phyloP scores from a whole-genome alignment of 2,329 filamentous ascomycete genomes.

The Beauveria asiatica region DNA sequence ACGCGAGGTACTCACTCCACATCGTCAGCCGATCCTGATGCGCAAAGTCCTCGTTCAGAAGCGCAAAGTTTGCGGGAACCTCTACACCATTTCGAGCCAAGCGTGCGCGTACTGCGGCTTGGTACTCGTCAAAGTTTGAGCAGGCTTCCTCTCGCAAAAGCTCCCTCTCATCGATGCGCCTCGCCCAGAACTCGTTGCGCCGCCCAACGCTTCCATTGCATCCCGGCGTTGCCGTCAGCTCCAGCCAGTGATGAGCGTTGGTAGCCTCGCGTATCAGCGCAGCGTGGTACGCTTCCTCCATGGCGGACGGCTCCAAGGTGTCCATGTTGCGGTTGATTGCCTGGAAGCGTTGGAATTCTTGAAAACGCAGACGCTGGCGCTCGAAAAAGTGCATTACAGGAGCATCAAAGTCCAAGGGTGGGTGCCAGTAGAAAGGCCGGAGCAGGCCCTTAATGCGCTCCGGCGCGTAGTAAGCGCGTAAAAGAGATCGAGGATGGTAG shows the following conservation, averaged over 20 bases:
- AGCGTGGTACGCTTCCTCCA: conserved; percentile 44
- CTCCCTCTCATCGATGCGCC: not conserved
- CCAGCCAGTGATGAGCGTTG: not conserved
- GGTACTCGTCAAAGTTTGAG: not conserved
- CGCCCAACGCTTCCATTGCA: not conserved
- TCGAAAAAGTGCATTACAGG: not conserved
- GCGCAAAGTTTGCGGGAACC: not conserved
- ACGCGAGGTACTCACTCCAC: conserved; percentile 27
- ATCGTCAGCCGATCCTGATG: conserved; percentile 22
- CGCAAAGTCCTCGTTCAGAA: not conserved
- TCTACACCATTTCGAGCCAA: not conserved
- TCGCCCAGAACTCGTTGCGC: not conserved
- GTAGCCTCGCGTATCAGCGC: not conserved
- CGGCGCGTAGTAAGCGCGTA: not conserved
- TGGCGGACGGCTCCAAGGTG: conserved; percentile 67
- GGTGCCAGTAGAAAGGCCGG: not conserved
- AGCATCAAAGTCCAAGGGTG: not conserved
- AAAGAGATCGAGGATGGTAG: not conserved
- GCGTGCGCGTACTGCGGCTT: not conserved
- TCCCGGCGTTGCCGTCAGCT: not conserved
- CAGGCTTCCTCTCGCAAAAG: not conserved
- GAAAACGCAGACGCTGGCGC: not conserved
- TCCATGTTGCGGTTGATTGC: conserved; percentile 33
- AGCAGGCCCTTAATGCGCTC: not conserved
- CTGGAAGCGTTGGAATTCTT: not conserved